Conservation (phyloP, 2,329 filamentous ascomycete species). For the Plenodomus lindquistii region DNA sequence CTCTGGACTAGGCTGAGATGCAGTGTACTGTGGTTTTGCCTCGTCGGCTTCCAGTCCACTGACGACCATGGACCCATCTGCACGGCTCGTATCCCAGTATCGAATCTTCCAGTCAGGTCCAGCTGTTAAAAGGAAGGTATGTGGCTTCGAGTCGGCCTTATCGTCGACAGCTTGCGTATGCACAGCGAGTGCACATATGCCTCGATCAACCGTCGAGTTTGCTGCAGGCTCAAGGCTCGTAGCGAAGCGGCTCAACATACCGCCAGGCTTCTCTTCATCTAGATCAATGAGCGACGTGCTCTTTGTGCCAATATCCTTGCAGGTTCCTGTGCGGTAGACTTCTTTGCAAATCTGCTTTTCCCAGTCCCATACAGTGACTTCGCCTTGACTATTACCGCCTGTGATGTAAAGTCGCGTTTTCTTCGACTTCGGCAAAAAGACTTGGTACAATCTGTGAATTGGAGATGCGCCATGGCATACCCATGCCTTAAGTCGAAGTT, state of each 20-base stretch:
- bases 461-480: conserved; percentile 78
- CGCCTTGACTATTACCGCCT: conserved; percentile 82
- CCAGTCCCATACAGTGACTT: conserved; percentile 94
- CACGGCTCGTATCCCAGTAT: conserved; percentile 85
- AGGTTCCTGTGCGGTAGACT: conserved; percentile 70
- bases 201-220: conserved; percentile 60
- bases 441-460: conserved; percentile 71
- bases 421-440: conserved; percentile 63
- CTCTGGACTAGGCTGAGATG: conserved; percentile 44
- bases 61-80: conserved; percentile 78
- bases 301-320: conserved; percentile 47
- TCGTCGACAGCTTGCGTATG: conserved; percentile 73
- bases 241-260: conserved; percentile 84
- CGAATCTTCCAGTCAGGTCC: conserved; percentile 89
- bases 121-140: conserved; percentile 83
- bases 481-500: conserved; percentile 84
- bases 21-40: conserved; percentile 68
- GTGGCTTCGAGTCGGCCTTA: conserved; percentile 66
- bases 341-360: conserved; percentile 88
- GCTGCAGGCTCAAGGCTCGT: conserved; percentile 63
- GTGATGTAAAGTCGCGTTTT: conserved; percentile 87
- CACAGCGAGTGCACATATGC: conserved; percentile 75
- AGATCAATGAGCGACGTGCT: conserved; percentile 78
- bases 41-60: conserved; percentile 76
- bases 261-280: conserved; percentile 83